Evolutionary conservation across 2,329 filamentous ascomycete genomes (phyloP).

Genomic region (Delphinella strobiligena): DNA sequence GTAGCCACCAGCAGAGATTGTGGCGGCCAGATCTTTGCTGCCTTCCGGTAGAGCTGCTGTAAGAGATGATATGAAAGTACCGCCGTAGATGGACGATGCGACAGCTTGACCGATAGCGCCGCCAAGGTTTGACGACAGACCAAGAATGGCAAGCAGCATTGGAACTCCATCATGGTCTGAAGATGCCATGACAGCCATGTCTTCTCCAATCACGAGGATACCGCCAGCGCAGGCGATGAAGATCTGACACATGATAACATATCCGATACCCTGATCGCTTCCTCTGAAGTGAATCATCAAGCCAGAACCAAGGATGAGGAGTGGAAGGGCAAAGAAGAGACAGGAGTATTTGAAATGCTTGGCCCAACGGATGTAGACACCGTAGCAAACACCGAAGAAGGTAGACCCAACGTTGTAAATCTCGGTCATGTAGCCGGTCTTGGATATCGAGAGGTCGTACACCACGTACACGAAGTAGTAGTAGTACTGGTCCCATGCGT

Average conservation of each 20-base stretch:
- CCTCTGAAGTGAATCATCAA: conserved; percentile 25
- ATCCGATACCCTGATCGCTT: conserved; percentile 31
- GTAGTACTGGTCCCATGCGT: conserved; percentile 29
- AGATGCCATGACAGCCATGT: conserved; percentile 44
- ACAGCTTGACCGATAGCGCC: conserved; percentile 17
- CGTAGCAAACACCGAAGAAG: conserved; percentile 34
- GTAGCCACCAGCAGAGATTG: conserved; percentile 4
- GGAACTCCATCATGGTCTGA: conserved; percentile 21
- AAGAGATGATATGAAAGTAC: conserved; percentile 5
- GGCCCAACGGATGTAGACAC: conserved; percentile 34
- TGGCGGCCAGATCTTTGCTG: background rate
- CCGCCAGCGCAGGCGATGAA: conserved; percentile 43
- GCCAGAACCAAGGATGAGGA: conserved; percentile 21
- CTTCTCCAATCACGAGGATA: conserved; percentile 41
- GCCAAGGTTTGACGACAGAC: conserved; percentile 19
- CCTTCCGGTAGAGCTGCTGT: conserved; percentile 2
- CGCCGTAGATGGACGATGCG: conserved; percentile 20
- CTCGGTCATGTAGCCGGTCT: conserved; percentile 19
- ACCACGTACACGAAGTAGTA: conserved; percentile 36
- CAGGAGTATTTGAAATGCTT: conserved; percentile 38
- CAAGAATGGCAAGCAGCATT: conserved; percentile 22
- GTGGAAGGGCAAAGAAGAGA: conserved; percentile 22
- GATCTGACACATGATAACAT: conserved; percentile 44
- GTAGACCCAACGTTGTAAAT: conserved; percentile 28
- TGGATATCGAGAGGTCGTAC: conserved; percentile 28